A percentile compares a stretch with the other conserved stretches of the same genome.
Conservation (phyloP, 2,329 filamentous ascomycete genomes). For the Rhinocladiella similis region DNA sequence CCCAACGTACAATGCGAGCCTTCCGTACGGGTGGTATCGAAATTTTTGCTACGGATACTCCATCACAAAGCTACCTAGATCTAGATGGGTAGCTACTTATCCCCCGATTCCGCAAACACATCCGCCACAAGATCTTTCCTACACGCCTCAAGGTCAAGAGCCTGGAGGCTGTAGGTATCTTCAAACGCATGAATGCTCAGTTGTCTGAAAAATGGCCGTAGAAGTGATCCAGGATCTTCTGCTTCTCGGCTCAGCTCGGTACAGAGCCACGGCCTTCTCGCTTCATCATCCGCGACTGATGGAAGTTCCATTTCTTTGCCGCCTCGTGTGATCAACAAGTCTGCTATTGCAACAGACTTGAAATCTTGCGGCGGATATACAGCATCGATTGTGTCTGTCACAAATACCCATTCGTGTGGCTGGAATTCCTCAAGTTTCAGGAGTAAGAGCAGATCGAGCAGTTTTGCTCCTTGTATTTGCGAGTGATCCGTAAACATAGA, state of each 20-base stretch:
- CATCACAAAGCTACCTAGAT: not conserved
- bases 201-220: slow-evolving; percentile 86
- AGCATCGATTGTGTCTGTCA: slow-evolving; percentile 94
- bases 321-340: slow-evolving; percentile 41
- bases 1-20: no score
- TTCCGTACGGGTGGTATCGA: not conserved
- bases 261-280: slow-evolving; percentile 44
- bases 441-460: slow-evolving; percentile 84
- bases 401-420: slow-evolving; percentile 96
- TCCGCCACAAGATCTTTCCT: slow-evolving; percentile 66
- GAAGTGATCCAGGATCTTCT: slow-evolving; percentile 70
- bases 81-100: not conserved
- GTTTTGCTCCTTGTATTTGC: slow-evolving; percentile 87
- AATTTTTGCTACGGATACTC: not conserved
- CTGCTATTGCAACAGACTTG: slow-evolving; percentile 73
- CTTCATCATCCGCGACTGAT: slow-evolving; percentile 24
- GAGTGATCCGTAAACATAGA: slow-evolving; percentile 76
- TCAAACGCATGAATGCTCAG: slow-evolving; percentile 94
- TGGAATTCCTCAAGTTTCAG: slow-evolving; percentile 94
- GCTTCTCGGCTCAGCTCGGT: slow-evolving; percentile 53
- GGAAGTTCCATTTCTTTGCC: slow-evolving; percentile 21
- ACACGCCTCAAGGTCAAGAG: slow-evolving; percentile 66
- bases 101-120: slow-evolving; percentile 67
- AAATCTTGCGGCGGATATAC: slow-evolving; percentile 76
- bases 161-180: slow-evolving; percentile 81